Evolutionary conservation across 306 rosid genomes (phyloP).

Genomic region (Prunus dulcis): DNA sequence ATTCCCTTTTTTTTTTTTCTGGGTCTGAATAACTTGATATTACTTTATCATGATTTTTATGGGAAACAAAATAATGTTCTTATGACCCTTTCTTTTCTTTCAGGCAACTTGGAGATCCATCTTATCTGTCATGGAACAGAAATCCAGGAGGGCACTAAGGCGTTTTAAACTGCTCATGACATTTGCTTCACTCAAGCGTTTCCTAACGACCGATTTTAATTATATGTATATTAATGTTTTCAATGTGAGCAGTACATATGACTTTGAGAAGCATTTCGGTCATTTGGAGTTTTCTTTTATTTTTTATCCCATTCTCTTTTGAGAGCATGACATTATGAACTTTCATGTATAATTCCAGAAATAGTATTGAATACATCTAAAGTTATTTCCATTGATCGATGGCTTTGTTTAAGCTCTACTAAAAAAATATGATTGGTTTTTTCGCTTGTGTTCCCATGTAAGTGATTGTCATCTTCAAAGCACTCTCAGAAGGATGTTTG

Average conservation of each 20-base stretch:
- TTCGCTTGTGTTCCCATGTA: neutral
- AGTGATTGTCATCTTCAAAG: slow-evolving; percentile 23
- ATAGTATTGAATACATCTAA: slow-evolving; percentile 8
- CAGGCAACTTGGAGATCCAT: slow-evolving; percentile 95
- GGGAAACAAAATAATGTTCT: neutral
- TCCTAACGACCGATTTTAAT: slow-evolving; percentile 25
- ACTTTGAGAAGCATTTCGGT: slow-evolving; percentile 8
- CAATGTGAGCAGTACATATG: slow-evolving; percentile 6
- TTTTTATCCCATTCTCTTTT: neutral
- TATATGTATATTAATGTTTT: slow-evolving; percentile 38
- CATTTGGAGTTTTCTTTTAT: slow-evolving; percentile 6
- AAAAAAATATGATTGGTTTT: neutral
- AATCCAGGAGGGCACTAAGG: slow-evolving; percentile 67
- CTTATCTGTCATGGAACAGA: slow-evolving; percentile 85
- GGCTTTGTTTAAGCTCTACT: neutral
- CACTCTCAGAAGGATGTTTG: slow-evolving; percentile 67
- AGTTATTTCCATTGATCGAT: neutral
- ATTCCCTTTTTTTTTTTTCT: neutral
- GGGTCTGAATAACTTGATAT: too few relatives aligned
- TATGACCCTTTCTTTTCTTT: neutral
- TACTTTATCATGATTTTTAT: neutral
- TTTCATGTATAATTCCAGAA: slow-evolving; percentile 30
- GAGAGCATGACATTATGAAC: slow-evolving; percentile 12
- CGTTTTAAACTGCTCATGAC: neutral
- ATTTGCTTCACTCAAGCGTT: slow-evolving; percentile 4